These are phyloP conservation scores for Rhododendron williamsianum DNA, from an alignment of 148 eudicot genomes.

Conservation along the genomic window DNA sequence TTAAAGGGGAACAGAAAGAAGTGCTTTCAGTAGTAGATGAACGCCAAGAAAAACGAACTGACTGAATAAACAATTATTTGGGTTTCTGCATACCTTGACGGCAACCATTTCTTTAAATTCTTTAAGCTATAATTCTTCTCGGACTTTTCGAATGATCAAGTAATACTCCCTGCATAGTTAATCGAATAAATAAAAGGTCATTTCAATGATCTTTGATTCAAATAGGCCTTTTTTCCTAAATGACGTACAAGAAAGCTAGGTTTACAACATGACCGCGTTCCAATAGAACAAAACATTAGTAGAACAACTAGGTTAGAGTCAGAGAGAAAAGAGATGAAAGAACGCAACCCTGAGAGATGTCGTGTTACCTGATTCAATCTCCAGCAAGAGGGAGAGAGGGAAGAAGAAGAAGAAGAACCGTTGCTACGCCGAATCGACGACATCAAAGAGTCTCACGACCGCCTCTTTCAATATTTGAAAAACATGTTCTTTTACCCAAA, in stretches of 20 bases:
- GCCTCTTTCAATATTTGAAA: constrained; percentile 15
- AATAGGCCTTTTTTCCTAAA: not conserved
- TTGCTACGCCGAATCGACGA: not conserved
- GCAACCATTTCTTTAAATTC: constrained; percentile 24
- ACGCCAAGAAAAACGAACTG: not conserved
- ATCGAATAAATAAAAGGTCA: not conserved
- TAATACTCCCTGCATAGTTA: not conserved
- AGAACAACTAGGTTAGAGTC: not conserved
- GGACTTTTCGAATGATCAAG: not conserved
- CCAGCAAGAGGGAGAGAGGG: not conserved
- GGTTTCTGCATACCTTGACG: constrained; percentile 28
- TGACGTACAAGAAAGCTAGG: constrained; percentile 1
- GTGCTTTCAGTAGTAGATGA: not conserved
- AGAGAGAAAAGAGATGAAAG: not conserved
- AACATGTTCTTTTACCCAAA: constrained; percentile 2
- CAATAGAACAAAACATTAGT: not conserved
- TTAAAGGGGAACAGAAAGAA: not conserved
- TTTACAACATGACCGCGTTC: not conserved
- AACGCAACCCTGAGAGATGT: not conserved
- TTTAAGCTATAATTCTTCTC: not conserved
- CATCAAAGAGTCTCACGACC: not conserved
- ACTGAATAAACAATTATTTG: not conserved
- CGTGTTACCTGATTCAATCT: not conserved
- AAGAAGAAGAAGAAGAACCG: not conserved
- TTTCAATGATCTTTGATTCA: not conserved